These are phyloP conservation scores for Cyclospora cayetanensis DNA, from an alignment of 169 alveolate genomes.

Conservation along the genomic window DNA sequence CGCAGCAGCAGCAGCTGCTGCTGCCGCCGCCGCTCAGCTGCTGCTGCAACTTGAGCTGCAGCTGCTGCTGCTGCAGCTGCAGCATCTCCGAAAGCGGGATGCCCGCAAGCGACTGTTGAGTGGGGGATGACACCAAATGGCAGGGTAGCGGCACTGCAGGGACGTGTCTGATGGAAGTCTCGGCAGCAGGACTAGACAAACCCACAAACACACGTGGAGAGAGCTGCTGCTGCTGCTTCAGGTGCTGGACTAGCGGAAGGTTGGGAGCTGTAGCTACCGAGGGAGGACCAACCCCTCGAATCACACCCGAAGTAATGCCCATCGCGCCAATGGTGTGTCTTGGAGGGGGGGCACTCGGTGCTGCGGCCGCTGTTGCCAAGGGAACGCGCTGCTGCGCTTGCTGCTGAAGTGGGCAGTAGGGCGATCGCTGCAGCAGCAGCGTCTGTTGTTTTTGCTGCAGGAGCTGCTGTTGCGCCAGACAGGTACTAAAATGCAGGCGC, in stretches of 20 bases:
- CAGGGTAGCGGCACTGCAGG: background rate
- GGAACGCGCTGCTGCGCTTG: slow-evolving; percentile 1
- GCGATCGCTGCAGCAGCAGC: slow-evolving; percentile 41
- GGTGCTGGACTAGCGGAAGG: background rate
- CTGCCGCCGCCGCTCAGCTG: background rate
- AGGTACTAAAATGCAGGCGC: background rate
- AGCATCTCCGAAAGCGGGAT: background rate
- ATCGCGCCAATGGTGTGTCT: background rate
- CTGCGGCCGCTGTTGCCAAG: slow-evolving; percentile 46
- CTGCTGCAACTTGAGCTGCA: background rate
- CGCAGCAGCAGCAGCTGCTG: slow-evolving; percentile 14
- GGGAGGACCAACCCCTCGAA: background rate
- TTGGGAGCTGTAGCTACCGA: background rate
- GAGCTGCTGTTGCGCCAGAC: slow-evolving; percentile 38
- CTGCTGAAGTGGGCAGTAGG: slow-evolving; percentile 32
- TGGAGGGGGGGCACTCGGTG: background rate
- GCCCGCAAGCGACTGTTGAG: background rate
- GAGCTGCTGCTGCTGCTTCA: slow-evolving; percentile 26
- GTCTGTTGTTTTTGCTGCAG: slow-evolving; percentile 9
- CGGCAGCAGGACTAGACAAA: background rate
- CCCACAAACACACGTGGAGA: slow-evolving; percentile 13
- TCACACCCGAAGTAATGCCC: background rate
- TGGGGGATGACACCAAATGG: background rate
- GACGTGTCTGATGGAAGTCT: background rate
- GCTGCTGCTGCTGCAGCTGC: slow-evolving; percentile 46